Evolutionary conservation across 495 filamentous ascomycete species (phyloP), one percentile per base, ranked within the genome.

Genomic region (Neurospora pannonica): DNA sequence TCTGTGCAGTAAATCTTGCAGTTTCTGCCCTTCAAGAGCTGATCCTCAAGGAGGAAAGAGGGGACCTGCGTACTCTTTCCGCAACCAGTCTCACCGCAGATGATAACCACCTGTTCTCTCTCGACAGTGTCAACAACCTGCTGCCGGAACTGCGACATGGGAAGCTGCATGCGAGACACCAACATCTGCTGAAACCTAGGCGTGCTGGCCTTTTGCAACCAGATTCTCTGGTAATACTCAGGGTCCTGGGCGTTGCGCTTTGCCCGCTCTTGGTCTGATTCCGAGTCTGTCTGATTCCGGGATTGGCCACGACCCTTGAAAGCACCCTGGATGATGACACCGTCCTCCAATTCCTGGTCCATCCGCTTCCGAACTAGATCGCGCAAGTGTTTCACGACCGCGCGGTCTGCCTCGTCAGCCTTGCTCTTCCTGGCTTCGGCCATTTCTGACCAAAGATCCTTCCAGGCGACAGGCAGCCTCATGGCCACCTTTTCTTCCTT

Each of bases 51-150:
- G 24, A 99, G 89, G 80, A 93, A 99, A 2, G 94, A 90, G 34
- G 96, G 96, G 6, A 97, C 92, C 80, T 99, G 96, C 0, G 96
- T 99, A 83, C 94, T 97, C 85, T 99, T 99, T 72, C 96, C 96
- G 83, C 90, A 97, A 78, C 96, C 96, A 17, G 96, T 99, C 83
- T 98, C 96, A 76, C 95, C 95, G 79, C 94, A 97, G 39, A 98
- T 87, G 72, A 98, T 97, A 8, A 95, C 88, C 6, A 95, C 91
- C 78, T 93, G 96, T 74, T 97, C 86, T 6, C 82, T 82, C 54
- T 93, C 90, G 42, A 97, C 90, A 2, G 92, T 86, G 37, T 86
- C 82, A 9, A 98, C 85, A 37, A 97, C 92, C 17, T 93, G 88
- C 15, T 92, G 84, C 74, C 90, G 91, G 81, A 94, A 97, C 42